A percentile compares a stretch with the other conserved stretches of the same genome.
phyloP scores from a whole-genome alignment of 2,329 filamentous ascomycete species.

The Colletotrichum sidae region DNA sequence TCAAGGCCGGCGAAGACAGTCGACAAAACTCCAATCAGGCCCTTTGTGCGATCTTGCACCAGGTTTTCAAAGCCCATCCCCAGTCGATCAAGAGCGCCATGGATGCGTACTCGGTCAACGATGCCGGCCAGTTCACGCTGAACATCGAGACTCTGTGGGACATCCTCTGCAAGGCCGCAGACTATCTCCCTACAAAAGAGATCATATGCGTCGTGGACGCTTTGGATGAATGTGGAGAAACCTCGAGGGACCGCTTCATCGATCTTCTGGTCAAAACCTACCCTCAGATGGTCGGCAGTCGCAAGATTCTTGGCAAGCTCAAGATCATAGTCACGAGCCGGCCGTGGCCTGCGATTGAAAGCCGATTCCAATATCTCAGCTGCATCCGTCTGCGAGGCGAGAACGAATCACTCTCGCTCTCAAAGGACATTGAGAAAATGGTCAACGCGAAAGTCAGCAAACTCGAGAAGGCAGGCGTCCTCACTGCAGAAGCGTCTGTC shows the following conservation, averaged over 20 bases:
- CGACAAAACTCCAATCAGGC: constrained; percentile 4
- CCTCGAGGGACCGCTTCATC: constrained; percentile 2
- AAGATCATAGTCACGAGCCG: constrained; percentile 28
- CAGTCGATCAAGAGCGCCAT: background rate
- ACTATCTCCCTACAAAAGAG: rapidly evolving
- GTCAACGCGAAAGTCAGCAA: constrained; percentile 5
- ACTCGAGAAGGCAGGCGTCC: background rate
- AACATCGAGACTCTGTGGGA: constrained; percentile 11
- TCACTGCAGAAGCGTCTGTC: background rate
- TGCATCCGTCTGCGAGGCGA: constrained; percentile 24
- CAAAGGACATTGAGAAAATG: constrained; percentile 4
- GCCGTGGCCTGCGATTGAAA: constrained; percentile 25
- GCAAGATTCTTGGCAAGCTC: background rate
- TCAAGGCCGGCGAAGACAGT: constrained; percentile 22
- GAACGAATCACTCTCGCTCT: constrained; percentile 5
- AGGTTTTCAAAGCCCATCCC: background rate
- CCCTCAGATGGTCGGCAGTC: background rate
- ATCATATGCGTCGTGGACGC: constrained; percentile 29
- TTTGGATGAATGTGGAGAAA: constrained; percentile 25
- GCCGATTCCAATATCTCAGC: background rate
- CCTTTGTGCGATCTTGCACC: constrained; percentile 20
- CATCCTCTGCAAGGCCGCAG: background rate
- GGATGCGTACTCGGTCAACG: background rate
- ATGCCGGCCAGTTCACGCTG: background rate
- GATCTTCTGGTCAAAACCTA: constrained; percentile 4